Evolutionary conservation across 768 basidiomycete species (phyloP), one percentile per base, ranked within the genome.

Genomic region (Boletus sp.): DNA sequence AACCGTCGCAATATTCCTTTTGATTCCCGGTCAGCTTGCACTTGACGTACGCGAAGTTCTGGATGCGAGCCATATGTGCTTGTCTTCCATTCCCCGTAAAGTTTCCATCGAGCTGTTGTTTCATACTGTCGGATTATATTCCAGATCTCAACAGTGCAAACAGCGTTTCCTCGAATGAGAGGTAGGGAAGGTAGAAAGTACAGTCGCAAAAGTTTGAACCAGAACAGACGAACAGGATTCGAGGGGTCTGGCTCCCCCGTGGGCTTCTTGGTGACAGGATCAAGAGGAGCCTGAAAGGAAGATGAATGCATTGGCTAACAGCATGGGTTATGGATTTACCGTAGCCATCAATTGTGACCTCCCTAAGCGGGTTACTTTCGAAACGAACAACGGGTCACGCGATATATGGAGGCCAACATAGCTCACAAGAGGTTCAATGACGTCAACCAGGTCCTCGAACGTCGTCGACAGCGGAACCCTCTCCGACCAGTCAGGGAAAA

Each of bases 71-170:
- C 79, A 70, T 93, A 92, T 21, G 75, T 79, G 43, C 74, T 74
- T 35, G 82, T 76, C 70, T 88, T 89, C 97, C 97, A 98, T 74
- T 98, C 95, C 39, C 94, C 97, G 64, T 99, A 99, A 32, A 99
- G 76, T 44, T 79, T 81, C 88, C 93, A 99, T 9, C 97, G 90
- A 23, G 81, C 75, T 7, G 85, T 82, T 50, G 85, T 85, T 52
- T 90, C 86, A 66, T 87, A 91, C 57, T 84, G 82, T 38, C 84
- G 79, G 45, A 98, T 81, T 48, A 98, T 84, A 54, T 85, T 84
- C 97, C 97, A 99, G 8, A 98, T 79, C 63, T 98, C 95, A 42
- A 89, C 87, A 27, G 92, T 90, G 69, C 88, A 91, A 23, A 93
- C 88, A 7, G 93, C 88, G 64, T 94, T 93, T 35, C 87, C 86